Conservation (phyloP, 495 filamentous ascomycete genomes). For the Apiosordaria backusii region DNA sequence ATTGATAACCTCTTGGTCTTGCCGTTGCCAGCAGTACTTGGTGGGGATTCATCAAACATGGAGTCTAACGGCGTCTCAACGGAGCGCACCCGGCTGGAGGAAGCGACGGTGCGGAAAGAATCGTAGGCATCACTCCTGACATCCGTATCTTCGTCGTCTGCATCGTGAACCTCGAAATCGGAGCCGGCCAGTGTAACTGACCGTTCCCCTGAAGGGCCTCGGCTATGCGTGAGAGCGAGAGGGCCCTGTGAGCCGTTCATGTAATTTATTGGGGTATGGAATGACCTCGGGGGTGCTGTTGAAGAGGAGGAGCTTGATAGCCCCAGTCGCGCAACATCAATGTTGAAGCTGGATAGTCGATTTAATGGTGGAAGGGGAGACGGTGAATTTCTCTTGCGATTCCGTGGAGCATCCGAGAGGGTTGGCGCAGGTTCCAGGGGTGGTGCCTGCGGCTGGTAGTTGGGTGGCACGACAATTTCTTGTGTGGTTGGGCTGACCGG, state of each 20-base stretch:
- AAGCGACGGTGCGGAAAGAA: conserved; percentile 78
- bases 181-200: conserved; percentile 80
- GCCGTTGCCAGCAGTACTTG: conserved; percentile 46
- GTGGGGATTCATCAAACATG: conserved; percentile 78
- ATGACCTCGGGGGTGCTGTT: conserved; percentile 21
- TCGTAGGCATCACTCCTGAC: conserved; percentile 90
- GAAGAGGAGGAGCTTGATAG: conserved; percentile 37
- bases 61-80: conserved; percentile 67
- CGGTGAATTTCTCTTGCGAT: conserved; percentile 48
- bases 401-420: conserved; percentile 26
- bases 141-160: conserved; percentile 83
- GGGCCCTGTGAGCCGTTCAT: conserved; percentile 27
- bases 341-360: conserved; percentile 55
- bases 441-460: conserved; percentile 17
- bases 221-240: conserved; percentile 27
- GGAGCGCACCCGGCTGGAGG: conserved; percentile 50
- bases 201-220: conserved; percentile 52
- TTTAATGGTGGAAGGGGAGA: conserved; percentile 56
- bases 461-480: conserved; percentile 25
- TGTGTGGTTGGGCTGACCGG: conserved; percentile 23
- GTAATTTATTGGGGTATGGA: conserved; percentile 27
- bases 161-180: conserved; percentile 71
- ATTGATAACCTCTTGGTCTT: conserved; percentile 59
- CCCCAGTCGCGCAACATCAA: conserved; percentile 49
- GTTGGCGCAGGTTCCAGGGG: conserved; percentile 24